Percentiles rank a stretch among this genome's conserved stretches.
Evolutionary conservation across 768 basidiomycete species (phyloP).

Genomic region (Mycena venus): DNA sequence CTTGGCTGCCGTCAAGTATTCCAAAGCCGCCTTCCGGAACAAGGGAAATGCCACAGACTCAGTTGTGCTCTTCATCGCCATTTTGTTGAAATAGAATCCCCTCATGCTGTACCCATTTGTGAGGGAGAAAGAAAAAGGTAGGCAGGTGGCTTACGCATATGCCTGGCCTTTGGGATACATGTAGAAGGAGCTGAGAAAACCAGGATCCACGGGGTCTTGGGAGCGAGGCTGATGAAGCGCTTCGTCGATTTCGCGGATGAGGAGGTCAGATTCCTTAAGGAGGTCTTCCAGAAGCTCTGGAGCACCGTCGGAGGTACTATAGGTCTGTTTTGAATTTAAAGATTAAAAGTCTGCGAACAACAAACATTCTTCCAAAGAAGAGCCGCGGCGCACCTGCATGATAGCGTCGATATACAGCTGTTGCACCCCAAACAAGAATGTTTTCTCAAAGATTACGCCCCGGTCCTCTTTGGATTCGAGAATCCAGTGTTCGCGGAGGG

Average conservation of each 20-base stretch:
- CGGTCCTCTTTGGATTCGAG: conserved; percentile 11
- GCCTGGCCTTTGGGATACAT: conserved; percentile 31
- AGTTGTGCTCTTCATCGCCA: not conserved
- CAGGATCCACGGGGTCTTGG: conserved; percentile 10
- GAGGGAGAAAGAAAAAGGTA: not conserved
- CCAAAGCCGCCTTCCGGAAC: conserved; percentile 23
- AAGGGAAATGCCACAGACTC: not conserved
- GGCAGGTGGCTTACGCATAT: conserved; percentile 20
- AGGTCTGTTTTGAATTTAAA: conserved; percentile 1
- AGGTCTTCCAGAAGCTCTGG: conserved; percentile 12
- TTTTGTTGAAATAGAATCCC: conserved; percentile 26
- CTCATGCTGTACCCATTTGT: conserved; percentile 13
- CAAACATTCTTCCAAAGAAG: not conserved
- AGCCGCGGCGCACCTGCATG: conserved; percentile 22
- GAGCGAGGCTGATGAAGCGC: conserved; percentile 3
- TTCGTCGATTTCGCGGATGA: conserved; percentile 27
- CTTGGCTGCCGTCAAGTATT: conserved; percentile 28
- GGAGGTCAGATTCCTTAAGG: conserved; percentile 22
- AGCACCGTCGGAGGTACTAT: not conserved
- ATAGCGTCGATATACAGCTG: conserved; percentile 30
- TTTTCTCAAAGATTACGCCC: conserved; percentile 27
- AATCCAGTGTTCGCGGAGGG: conserved; percentile 24
- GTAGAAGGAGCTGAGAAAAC: conserved; percentile 26
- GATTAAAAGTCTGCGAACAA: too few species aligned
- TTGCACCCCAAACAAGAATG: conserved; percentile 32